phyloP scores from a whole-genome alignment of 2,329 filamentous ascomycete genomes.

The Leptographium lundbergii region DNA sequence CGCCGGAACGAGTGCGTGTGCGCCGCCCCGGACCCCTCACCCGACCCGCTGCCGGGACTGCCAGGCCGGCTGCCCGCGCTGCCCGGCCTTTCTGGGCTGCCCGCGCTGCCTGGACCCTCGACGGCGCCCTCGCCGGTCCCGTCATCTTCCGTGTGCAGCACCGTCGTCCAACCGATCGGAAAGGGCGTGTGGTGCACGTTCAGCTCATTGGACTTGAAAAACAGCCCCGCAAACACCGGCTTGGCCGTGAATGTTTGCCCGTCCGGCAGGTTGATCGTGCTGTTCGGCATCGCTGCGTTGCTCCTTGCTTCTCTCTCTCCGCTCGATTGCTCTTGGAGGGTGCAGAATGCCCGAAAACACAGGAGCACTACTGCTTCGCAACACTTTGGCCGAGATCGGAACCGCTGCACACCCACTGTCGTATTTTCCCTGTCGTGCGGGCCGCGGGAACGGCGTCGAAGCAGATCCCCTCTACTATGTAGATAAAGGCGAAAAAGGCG shows the following conservation, averaged over 20 bases:
- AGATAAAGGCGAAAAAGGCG: no score
- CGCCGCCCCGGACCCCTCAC: slow-evolving; percentile 10
- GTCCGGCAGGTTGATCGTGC: slow-evolving; percentile 64
- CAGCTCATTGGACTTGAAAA: slow-evolving; percentile 74
- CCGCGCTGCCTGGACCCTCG: slow-evolving; percentile 2
- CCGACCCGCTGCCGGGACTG: neutral
- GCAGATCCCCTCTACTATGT: no score
- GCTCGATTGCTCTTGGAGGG: no score
- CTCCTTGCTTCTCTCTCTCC: no score
- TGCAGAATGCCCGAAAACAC: no score
- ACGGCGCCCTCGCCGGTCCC: neutral
- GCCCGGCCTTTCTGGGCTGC: neutral
- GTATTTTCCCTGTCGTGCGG: no score
- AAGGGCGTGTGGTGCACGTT: slow-evolving; percentile 57
- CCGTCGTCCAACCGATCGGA: slow-evolving; percentile 81
- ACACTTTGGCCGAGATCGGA: no score
- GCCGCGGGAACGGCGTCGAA: no score
- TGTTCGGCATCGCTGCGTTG: slow-evolving; percentile 15
- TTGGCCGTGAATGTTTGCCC: slow-evolving; percentile 71
- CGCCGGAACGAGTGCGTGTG: slow-evolving; percentile 53
- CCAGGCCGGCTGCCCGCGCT: neutral
- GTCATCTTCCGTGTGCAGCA: slow-evolving; percentile 56
- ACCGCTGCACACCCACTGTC: no score
- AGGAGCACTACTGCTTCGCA: no score
- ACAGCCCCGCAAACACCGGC: slow-evolving; percentile 82